Conservation (phyloP, 495 filamentous ascomycete species). For the Penicillium riverlandense region DNA sequence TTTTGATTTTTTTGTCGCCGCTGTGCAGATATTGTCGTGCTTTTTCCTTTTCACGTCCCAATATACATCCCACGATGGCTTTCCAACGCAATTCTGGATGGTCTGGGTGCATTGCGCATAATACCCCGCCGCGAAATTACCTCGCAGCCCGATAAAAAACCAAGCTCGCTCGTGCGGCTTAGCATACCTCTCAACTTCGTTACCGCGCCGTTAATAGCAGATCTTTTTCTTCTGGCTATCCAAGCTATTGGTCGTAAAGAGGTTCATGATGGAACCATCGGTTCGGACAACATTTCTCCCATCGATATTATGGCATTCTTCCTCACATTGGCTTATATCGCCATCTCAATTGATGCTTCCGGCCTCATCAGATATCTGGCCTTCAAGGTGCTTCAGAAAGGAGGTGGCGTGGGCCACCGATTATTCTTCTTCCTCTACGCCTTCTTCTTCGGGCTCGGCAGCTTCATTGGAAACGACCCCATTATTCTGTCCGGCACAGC, state of each 20-base stretch:
- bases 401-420: constrained; percentile 50
- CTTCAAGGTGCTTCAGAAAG: constrained; percentile 59
- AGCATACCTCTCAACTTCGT: constrained; percentile 58
- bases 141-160: constrained; percentile 1
- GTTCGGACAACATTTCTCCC: constrained; percentile 51
- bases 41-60: constrained; percentile 57
- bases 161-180: constrained; percentile 30
- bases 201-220: constrained; percentile 56
- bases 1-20: no score
- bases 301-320: constrained; percentile 64
- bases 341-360: constrained; percentile 65
- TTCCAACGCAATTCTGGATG: constrained; percentile 30
- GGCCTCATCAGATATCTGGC: constrained; percentile 59
- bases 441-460: constrained; percentile 60
- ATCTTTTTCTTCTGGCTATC: constrained; percentile 59
- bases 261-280: constrained; percentile 55
- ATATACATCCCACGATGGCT: constrained; percentile 45
- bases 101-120: constrained; percentile 38
- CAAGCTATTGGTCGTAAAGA: constrained; percentile 52
- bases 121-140: constrained; percentile 32
- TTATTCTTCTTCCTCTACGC: constrained; percentile 62
- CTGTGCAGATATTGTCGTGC: constrained; percentile 52
- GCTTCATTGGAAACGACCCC: constrained; percentile 62
- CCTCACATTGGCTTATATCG: constrained; percentile 64
- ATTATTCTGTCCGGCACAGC: constrained; percentile 63